Evolutionary conservation across 164 flowering plant genomes (phyloP).

Genomic region (Vitis labrusca): DNA sequence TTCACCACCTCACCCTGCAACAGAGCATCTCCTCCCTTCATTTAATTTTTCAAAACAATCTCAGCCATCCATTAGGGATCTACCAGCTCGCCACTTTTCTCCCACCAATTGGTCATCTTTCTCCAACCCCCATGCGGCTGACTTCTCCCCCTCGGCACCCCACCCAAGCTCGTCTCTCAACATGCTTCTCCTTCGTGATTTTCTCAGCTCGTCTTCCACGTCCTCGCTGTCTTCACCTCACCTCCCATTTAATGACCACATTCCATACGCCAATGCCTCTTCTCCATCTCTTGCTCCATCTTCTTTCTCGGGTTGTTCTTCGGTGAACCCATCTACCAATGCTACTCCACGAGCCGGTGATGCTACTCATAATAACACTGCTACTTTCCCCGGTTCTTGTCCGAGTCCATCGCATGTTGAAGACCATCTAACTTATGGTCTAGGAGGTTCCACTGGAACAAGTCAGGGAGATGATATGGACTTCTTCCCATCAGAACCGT

Average conservation of each 20-base stretch:
- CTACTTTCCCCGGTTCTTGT: background rate
- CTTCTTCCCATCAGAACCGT: slow-evolving; percentile 47
- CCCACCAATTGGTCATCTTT: slow-evolving; percentile 15
- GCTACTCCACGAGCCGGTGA: background rate
- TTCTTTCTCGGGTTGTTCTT: background rate
- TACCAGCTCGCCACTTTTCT: background rate
- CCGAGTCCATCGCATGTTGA: background rate
- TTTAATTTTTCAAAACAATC: slow-evolving; percentile 20
- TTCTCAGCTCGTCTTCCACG: slow-evolving; percentile 22
- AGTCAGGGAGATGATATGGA: slow-evolving; percentile 13
- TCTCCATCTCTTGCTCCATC: background rate
- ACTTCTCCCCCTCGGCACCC: slow-evolving; percentile 5
- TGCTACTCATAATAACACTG: background rate
- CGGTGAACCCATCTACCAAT: background rate
- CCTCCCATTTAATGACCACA: slow-evolving; percentile 3
- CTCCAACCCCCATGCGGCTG: background rate
- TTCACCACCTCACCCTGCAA: slow-evolving; percentile 11
- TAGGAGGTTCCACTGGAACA: background rate
- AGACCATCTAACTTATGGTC: background rate
- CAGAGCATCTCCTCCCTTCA: slow-evolving; percentile 13
- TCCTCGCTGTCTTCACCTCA: slow-evolving; percentile 2
- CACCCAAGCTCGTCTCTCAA: slow-evolving; percentile 21
- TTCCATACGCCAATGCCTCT: slow-evolving; percentile 6
- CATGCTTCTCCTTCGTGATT: slow-evolving; percentile 42
- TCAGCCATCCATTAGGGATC: slow-evolving; percentile 11